Base-by-base conservation (phyloP, 345 rosid species). In the Arabidopsis arenosa region DNA sequence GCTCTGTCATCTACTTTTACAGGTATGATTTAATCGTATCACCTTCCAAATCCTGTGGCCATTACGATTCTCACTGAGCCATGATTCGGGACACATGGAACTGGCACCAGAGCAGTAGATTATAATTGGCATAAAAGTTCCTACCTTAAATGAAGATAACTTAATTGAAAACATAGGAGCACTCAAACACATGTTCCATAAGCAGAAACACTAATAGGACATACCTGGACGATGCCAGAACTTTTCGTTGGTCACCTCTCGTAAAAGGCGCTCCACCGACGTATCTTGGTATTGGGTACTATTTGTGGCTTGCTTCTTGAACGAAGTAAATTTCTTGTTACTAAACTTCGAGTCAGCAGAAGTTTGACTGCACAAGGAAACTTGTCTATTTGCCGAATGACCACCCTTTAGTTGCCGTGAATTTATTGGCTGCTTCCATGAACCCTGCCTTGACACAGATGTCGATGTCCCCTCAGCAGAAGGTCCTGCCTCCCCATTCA, bases 201-300 rank as follows among this genome's bases (percentile, higher is more conserved):
- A 51, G 63, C 49, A 49, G 63, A 78, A 57, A 58, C 13, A 60
- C 15, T 33, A 72, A 68, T 15, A 18, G 47, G 61, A 74, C 78
- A 68, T 79, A 79, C 82, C 82, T 63, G 82, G 82, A 74, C 74
- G 91, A 80, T 86, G 92, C 99, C 99, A 96, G 79, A 93, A 87
- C 78, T 90, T 96, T 79, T 91, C 90, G 74, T 83, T 91, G 43
- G 98, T 96, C 83, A 93, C 97, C 82, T 96, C 99, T 72, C 99
- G 83, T 82, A 96, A 89, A 36, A 96, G 92, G 58, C 99, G 98
- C 78, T 96, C 99, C 76, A 96, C 99, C n/a, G 99, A 96, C 23
- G 99, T 86, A 82, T 96, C 99, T 71, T 88, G 98, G 80, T 93
- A 93, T 15, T 86, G 75, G 54, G 64, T 71, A 76, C 80, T 75